Conservation (phyloP, 169 alveolate species). For the Plasmodium cynomolgi region DNA sequence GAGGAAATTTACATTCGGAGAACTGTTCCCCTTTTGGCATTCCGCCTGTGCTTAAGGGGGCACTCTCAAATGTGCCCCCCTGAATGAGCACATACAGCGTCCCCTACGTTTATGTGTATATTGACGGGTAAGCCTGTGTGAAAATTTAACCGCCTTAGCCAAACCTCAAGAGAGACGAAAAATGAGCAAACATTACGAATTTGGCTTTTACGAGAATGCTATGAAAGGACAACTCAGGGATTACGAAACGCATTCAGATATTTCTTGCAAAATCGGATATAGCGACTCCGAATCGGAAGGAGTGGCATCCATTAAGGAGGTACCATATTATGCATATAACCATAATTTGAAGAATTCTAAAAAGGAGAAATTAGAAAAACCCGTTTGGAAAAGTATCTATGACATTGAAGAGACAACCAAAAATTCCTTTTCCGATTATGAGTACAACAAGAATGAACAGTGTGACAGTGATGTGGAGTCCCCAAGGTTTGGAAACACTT, state of each 20-base stretch:
- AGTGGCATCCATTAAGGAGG: slow-evolving; percentile 64
- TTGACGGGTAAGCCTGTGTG: not conserved
- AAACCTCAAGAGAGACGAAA: not conserved
- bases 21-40: not conserved
- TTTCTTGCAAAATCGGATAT: slow-evolving; percentile 69
- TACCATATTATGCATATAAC: slow-evolving; percentile 43
- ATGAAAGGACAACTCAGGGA: slow-evolving; percentile 35
- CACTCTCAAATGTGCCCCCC: not conserved
- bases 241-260: slow-evolving; percentile 61
- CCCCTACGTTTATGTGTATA: not conserved
- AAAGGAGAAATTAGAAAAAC: slow-evolving; percentile 66
- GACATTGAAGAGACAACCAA: slow-evolving; percentile 68
- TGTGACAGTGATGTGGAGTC: slow-evolving; percentile 38
- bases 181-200: slow-evolving; percentile 42
- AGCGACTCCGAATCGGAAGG: slow-evolving; percentile 76
- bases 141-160: not conserved
- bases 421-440: slow-evolving; percentile 64
- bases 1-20: not conserved
- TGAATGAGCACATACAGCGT: not conserved
- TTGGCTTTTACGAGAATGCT: slow-evolving; percentile 15
- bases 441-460: slow-evolving; percentile 30
- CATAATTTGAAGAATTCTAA: slow-evolving; percentile 30
- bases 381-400: slow-evolving; percentile 60
- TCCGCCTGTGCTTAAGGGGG: not conserved
- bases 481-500: slow-evolving; percentile 69